These are phyloP conservation scores for Curvularia lunata DNA, from an alignment of 2,329 filamentous ascomycete species.

Conservation along the genomic window DNA sequence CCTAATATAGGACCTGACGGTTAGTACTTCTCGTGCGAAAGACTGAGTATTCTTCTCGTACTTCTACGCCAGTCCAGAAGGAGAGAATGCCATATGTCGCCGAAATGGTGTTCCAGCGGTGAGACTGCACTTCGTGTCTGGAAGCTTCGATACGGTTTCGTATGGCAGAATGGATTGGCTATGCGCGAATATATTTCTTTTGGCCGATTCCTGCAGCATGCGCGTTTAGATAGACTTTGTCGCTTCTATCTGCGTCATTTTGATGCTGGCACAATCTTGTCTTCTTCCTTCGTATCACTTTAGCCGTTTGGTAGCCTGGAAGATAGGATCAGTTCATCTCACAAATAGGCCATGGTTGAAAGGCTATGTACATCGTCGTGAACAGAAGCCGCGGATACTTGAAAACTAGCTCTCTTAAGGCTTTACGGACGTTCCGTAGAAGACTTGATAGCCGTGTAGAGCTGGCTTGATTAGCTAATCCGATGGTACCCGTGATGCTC, in stretches of 20 bases:
- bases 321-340: neutral
- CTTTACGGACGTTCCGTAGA: neutral
- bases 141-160: neutral
- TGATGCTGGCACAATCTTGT: neutral
- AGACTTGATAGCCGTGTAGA: neutral
- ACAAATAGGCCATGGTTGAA: neutral
- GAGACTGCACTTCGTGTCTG: neutral
- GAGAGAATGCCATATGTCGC: neutral
- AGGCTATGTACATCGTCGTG: neutral
- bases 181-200: neutral
- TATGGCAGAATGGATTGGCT: neutral
- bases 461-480: neutral
- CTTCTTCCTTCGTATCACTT: neutral
- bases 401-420: neutral
- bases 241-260: neutral
- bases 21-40: neutral
- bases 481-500: conserved; percentile 1
- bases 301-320: neutral
- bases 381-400: neutral
- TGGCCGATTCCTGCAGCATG: conserved; percentile 1
- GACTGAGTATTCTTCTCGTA: neutral
- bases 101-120: neutral
- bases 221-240: neutral
- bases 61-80: no score
- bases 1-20: neutral